Base-by-base conservation (phyloP, 257 asterid species). In the Haberlea rhodopensis region DNA sequence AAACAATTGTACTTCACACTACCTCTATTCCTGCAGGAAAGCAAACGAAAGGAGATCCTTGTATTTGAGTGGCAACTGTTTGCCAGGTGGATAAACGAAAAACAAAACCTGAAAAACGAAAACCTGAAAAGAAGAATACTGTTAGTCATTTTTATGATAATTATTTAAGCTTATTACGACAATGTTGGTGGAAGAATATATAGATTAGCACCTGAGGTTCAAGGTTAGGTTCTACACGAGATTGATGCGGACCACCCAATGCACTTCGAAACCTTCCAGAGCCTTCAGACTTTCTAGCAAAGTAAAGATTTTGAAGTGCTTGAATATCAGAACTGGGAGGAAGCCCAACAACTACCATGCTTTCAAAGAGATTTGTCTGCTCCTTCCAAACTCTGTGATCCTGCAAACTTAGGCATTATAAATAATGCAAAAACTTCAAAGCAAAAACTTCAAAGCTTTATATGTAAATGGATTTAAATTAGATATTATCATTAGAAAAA, bases 21-120 rank as follows among this genome's bases (percentile, higher is more conserved):
- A 94, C 99, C 99, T 90, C 97, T 46, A 94, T 89, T 70, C 97
- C 99, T 5, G 85, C 86, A 67, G 99, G 99, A 73, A 94, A 94
- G 78, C 99, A 94, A 79, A 94, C 3, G 97, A 94, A 57, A 94
- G 90, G 66, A 94, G 97, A 84, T 94, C 97, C 87, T 88, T 90
- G 81, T 86, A 83, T 72, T 90, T 94, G 63, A 94, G 84, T 11
- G 99, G 99, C 77, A 90, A 79, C 80, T 88, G 89, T 66, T 94
- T 94, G 67, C 90, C 97, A 19, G 97, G 97, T 45, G 99, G 99
- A 85, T 94, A 94, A 65, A 88, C 97, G 77, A n/a, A n/a, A n/a
- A 94, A 94, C 79, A 94, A 78, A 79, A 94, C 96, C 97, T 94
- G 87, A 67, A 81, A 84, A 56, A 60, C 79, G n/a, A n/a, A n/a